Base-by-base conservation (phyloP, 106 monocot genomes). In the Narthecium ossifragum region DNA sequence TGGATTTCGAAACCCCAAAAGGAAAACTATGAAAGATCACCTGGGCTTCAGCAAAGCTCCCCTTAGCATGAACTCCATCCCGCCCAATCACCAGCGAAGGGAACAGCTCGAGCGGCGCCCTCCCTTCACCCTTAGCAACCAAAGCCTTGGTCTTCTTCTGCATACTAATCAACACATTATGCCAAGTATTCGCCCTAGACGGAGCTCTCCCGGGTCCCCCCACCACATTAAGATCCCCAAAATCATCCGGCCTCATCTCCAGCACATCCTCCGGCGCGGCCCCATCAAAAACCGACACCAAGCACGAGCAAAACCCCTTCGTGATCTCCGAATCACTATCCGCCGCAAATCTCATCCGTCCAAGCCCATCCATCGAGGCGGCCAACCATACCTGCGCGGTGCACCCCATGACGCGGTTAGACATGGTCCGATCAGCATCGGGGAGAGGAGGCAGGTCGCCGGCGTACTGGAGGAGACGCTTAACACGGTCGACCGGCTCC, bases 21-120 rank as follows among this genome's bases (percentile, higher is more conserved):
- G 27, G 25, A 26, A 26, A 17, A 20, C 39, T 6, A 29, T 13
- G 24, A 38, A 25, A 60, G n/a, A 70, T 79, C 76, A 99, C 98
- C 98, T 99, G 98, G 45, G 98, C 91, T 63, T 99, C 87, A 1
- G 98, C 98, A 58, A 79, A 99, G 72, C 79, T 99, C 6, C 98
- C 98, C 50, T 80, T 73, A 0, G 98, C 75, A 25, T 65, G 61
- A 31, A 99, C 66, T 31, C 79, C 87, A 49, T 81, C 74, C 13
- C 34, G 31, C 2, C 61, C 67, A 11, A 99, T 85, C 21, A 88
- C 64, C 66, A 99, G 53, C 4, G 98, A 91, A 8, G 98, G 98
- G 39, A 98, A 98, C 20, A 77, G 78, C 26, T 98, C 84, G 0
- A 28, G 45, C 1, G 64, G 60, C 5, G 34, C 53, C 29, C 69